Percentiles rank a stretch among this genome's conserved stretches.
These are phyloP conservation scores for Alternaria arborescens DNA, from an alignment of 2,329 filamentous ascomycete genomes.

Conservation along the genomic window DNA sequence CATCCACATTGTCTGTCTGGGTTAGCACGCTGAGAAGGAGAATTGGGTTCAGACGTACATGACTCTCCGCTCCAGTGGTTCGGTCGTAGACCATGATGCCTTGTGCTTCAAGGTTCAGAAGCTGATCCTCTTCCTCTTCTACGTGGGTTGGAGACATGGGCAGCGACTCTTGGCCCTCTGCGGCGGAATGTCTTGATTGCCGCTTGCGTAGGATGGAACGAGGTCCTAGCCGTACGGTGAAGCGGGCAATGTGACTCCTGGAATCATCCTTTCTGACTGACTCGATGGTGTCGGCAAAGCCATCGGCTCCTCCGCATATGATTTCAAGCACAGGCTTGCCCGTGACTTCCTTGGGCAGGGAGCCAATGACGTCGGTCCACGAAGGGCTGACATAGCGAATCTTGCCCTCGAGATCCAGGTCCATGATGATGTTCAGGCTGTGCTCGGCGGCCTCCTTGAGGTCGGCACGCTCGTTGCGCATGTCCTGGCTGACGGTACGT, in stretches of 20 bases:
- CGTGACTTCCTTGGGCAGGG: slow-evolving; percentile 73
- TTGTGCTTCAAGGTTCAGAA: slow-evolving; percentile 88
- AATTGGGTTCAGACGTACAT: slow-evolving; percentile 69
- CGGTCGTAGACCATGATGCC: slow-evolving; percentile 98
- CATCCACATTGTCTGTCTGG: slow-evolving; percentile 97
- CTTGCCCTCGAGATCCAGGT: slow-evolving; percentile 87
- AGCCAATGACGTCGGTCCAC: slow-evolving; percentile 93
- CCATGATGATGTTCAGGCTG: slow-evolving; percentile 94
- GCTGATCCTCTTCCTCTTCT: slow-evolving; percentile 55
- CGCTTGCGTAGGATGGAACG: slow-evolving; percentile 47
- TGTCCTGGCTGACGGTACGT: slow-evolving; percentile 81
- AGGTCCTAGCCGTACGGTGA: slow-evolving; percentile 48
- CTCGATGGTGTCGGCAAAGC: slow-evolving; percentile 85
- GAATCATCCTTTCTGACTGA: slow-evolving; percentile 89
- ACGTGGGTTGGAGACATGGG: slow-evolving; percentile 42
- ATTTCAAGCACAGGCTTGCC: slow-evolving; percentile 82
- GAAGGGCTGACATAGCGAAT: slow-evolving; percentile 97
- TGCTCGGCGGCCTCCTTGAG: slow-evolving; percentile 95
- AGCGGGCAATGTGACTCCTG: slow-evolving; percentile 77
- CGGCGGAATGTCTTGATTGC: slow-evolving; percentile 31
- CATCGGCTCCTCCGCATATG: slow-evolving; percentile 78
- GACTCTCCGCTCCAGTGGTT: slow-evolving; percentile 83
- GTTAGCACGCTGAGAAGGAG: slow-evolving; percentile 30
- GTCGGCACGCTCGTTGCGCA: slow-evolving; percentile 91
- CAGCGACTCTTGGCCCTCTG: slow-evolving; percentile 40